phyloP scores from a whole-genome alignment of 23 red algal genomes.

The Porphyridium purpureum region DNA sequence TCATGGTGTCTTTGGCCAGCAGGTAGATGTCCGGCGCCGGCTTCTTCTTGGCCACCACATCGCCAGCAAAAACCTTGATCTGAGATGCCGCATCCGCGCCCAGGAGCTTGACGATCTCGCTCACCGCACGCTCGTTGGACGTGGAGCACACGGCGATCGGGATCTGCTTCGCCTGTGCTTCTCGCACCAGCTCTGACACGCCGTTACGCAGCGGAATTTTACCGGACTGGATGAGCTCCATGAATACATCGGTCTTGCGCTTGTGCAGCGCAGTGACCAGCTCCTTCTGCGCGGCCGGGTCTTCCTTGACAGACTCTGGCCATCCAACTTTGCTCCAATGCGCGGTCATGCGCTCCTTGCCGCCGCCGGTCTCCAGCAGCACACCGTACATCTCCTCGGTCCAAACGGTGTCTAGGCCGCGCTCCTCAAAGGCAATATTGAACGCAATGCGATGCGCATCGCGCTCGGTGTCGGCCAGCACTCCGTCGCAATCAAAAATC shows the following conservation, averaged over 20 bases:
- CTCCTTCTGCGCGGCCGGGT: conserved; percentile 11
- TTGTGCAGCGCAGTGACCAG: conserved; percentile 60
- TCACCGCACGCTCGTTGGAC: conserved; percentile 73
- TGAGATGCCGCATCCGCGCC: conserved; percentile 15
- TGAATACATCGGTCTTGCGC: conserved; percentile 86
- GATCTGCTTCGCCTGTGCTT: conserved; percentile 33
- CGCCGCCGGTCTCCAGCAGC: conserved; percentile 93
- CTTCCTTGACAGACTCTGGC: conserved; percentile 16
- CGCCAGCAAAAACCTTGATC: conserved; percentile 70
- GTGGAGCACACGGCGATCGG: conserved; percentile 74
- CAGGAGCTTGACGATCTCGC: conserved; percentile 64
- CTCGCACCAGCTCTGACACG: conserved; percentile 24
- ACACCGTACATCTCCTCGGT: conserved; percentile 67
- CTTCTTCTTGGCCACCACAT: conserved; percentile 81
- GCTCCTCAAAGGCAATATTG: conserved; percentile 66
- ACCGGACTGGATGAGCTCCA: conserved; percentile 40
- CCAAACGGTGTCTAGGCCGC: conserved; percentile 39
- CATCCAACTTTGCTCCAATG: conserved; percentile 67
- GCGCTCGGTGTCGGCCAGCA: conserved; percentile 94
- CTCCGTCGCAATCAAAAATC: conserved; percentile 96
- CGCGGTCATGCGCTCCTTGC: conserved; percentile 93
- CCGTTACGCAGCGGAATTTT: conserved; percentile 65
- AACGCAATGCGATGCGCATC: conserved; percentile 88
- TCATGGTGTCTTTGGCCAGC: conserved; percentile 34
- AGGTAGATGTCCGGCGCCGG: conserved; percentile 83